Evolutionary conservation across 176 grass and related monocot species (phyloP).

Genomic region (Calamus simplicifolius): DNA sequence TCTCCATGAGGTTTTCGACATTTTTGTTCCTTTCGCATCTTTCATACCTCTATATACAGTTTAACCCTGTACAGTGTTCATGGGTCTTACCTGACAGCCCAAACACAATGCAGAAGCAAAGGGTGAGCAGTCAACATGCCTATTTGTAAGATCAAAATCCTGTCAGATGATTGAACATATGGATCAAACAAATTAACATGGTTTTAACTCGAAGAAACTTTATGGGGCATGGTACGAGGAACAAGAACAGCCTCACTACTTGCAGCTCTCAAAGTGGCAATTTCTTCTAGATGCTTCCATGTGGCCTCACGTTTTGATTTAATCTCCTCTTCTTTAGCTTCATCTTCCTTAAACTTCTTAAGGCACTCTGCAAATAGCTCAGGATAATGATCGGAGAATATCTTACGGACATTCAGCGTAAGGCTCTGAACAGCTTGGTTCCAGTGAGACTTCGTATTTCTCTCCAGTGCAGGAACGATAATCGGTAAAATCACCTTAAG

Average conservation of each 20-base stretch:
- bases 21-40: not conserved
- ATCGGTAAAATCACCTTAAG: not conserved
- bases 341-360: conserved; percentile 12
- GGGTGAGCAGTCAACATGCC: not conserved
- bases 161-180: too few species aligned
- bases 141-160: too few species aligned
- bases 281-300: conserved; percentile 10
- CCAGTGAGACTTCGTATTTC: conserved; percentile 5
- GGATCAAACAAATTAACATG: too few species aligned
- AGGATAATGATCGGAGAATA: conserved; percentile 12
- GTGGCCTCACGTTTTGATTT: not conserved
- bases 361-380: conserved; percentile 3
- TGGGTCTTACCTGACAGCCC: not conserved
- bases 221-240: too few species aligned
- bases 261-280: not conserved
- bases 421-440: conserved; percentile 14
- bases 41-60: conserved; percentile 10
- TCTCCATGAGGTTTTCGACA: not conserved
- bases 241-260: too few species aligned
- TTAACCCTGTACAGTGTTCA: conserved; percentile 6
- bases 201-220: too few species aligned
- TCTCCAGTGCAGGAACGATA: conserved; percentile 10
- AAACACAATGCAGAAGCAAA: not conserved
- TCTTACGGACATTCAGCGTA: conserved; percentile 5
- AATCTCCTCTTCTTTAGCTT: not conserved